Percentiles rank a stretch among this genome's conserved stretches.
Evolutionary conservation across 1,139 yeast genomes (phyloP).

Genomic region (Suhomyces yuchorum): DNA sequence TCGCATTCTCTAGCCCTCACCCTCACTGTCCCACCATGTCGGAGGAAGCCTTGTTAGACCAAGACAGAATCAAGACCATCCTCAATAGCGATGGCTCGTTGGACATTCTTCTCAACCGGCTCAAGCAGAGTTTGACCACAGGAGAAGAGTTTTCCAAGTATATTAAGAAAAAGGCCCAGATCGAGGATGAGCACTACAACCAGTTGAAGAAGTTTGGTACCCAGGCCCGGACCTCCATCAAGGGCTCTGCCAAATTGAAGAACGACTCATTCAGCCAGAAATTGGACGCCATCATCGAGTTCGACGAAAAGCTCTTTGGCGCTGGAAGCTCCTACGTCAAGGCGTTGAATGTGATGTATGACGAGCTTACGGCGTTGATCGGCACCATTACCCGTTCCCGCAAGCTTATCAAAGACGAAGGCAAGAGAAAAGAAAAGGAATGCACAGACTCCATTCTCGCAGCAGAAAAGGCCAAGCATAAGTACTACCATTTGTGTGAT

Average conservation of each 20-base stretch:
- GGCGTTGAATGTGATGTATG: constrained; percentile 82
- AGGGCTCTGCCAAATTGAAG: constrained; percentile 47
- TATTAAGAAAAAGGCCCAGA: constrained; percentile 73
- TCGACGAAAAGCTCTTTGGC: constrained; percentile 73
- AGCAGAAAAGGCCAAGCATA: constrained; percentile 87
- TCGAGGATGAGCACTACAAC: constrained; percentile 77
- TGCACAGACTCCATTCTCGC: constrained; percentile 76
- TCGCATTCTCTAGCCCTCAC: background rate
- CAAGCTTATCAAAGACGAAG: constrained; percentile 78
- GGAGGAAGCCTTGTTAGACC: constrained; percentile 29
- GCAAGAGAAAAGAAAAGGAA: constrained; percentile 78
- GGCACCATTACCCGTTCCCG: constrained; percentile 70
- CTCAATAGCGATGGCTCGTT: constrained; percentile 48
- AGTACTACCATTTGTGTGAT: constrained; percentile 77
- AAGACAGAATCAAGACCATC: constrained; percentile 32
- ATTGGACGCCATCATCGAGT: constrained; percentile 68
- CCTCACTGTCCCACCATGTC: constrained; percentile 12
- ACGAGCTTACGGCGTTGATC: constrained; percentile 75
- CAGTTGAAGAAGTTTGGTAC: constrained; percentile 70
- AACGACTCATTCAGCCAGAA: constrained; percentile 70
- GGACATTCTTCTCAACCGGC: constrained; percentile 66
- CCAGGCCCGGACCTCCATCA: constrained; percentile 55
- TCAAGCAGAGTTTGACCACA: constrained; percentile 77
- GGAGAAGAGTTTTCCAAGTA: constrained; percentile 85
- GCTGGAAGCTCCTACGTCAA: constrained; percentile 79